Evolutionary conservation across 23 red algal species (phyloP), one percentile per base, ranked within the genome.

Genomic region (Gracilaria domingensis): DNA sequence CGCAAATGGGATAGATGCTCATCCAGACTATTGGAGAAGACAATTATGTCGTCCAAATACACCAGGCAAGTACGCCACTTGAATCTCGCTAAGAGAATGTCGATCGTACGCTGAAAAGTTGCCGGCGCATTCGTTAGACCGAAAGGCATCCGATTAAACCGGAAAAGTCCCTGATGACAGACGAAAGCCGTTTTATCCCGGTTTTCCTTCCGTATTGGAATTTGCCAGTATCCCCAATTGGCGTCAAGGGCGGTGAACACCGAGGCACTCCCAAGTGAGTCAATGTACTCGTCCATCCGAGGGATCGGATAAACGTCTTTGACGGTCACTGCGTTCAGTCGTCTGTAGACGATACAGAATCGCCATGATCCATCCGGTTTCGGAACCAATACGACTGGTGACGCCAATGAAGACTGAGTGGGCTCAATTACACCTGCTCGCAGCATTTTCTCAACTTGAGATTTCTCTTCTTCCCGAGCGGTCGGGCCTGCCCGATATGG

Each of bases 31-130:
- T 74, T 75, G 26, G 69, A 88, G 65, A 76, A 88, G 16, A 88
- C 48, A 66, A 88, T 49, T 18, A 88, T 78, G 75, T 88, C 84
- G 66, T 88, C 84, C 14, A 78, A 49, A 65, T 88, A 88, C 25
- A 88, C 66, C 16, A 88, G 0, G 24, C 67, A 75, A 39, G 39
- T 2, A 30, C 51, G 32, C 84, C 65, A 81, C 86, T 80, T 90
- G 38, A 61, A 45, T 37, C 74, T 37, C 38, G 74, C 35, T 62
- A 90, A 9, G 13, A 90, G 32, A 38, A 81, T 56, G 42, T 81
- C 86, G 23, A 81, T 35, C 6, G 86, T n/a, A 33, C 74, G 86
- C 40, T 90, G 44, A 33, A 90, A 88, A 5, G 85, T 79, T 20
- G 85, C 85, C 4, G 85, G 85, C 17, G 85, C 85, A 47, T 88